Percentiles rank a stretch among this genome's conserved stretches.
Conservation (phyloP, 768 basidiomycete species). For the Phanerochaete carnosa region DNA sequence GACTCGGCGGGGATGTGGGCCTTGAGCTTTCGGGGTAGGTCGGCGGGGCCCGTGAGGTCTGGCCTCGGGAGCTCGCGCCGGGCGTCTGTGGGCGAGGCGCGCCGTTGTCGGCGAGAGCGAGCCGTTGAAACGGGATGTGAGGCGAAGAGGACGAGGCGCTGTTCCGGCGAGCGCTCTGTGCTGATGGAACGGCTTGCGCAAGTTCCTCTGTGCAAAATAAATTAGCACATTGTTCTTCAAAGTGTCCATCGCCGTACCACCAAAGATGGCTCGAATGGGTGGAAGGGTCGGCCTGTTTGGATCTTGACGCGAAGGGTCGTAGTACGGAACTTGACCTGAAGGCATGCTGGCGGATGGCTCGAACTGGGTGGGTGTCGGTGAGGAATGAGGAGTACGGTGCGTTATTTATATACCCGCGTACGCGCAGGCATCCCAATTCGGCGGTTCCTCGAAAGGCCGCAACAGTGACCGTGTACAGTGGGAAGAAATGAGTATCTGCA, state of each 20-base stretch:
- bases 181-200: slow-evolving; percentile 21
- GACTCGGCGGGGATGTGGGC: slow-evolving; percentile 8
- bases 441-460: slow-evolving; percentile 1
- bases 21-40: slow-evolving; percentile 8
- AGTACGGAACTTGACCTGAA: slow-evolving; percentile 19
- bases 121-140: slow-evolving; percentile 18
- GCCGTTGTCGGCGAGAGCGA: slow-evolving; percentile 21
- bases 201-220: slow-evolving; percentile 17
- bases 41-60: slow-evolving; percentile 13
- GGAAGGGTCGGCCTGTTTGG: slow-evolving; percentile 60
- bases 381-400: slow-evolving; percentile 1
- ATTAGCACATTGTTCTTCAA: neutral
- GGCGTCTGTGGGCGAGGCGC: slow-evolving; percentile 8
- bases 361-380: slow-evolving; percentile 5
- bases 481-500: neutral
- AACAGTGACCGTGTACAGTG: neutral
- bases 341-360: slow-evolving; percentile 15
- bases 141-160: slow-evolving; percentile 19
- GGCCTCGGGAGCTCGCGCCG: slow-evolving; percentile 12
- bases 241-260: slow-evolving; percentile 35
- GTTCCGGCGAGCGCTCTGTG: slow-evolving; percentile 14
- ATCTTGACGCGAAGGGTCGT: slow-evolving; percentile 17
- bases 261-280: slow-evolving; percentile 66
- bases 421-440: neutral
- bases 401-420: slow-evolving; percentile 4